Base-by-base conservation (phyloP, 116 monocot species). In the Thalassia testudinum region DNA sequence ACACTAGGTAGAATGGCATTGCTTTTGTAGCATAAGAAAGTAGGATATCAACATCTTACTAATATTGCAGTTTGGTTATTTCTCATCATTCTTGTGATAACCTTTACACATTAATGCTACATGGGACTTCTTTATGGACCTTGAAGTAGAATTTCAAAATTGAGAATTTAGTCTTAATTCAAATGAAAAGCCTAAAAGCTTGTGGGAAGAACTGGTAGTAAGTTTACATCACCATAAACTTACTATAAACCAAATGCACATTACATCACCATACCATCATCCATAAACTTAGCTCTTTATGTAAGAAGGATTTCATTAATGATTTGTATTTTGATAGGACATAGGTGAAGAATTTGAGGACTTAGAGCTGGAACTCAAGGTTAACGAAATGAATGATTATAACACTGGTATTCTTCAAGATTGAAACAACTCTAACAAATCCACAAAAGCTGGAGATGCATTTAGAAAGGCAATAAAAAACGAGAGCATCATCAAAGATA, bases 301-400 rank as follows among this genome's bases (percentile, higher is more conserved):
- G n/a, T n/a, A n/a, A n/a, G n/a, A n/a, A n/a, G n/a, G n/a, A n/a
- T n/a, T n/a, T n/a, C n/a, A n/a, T n/a, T n/a, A 40, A 40, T 8
- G 11, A 40, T 50, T 50, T 50, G 20, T 20, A 7, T 47, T 15
- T 55, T 20, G n/a, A 50, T 68, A 97, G 95, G 95, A 81, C n/a
- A 97, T 97, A 55, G 97, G 97, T 17, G 89, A 89, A 53, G 97
- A 97, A 58, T 85, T 97, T 73, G 97, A n/a, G n/a, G n/a, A n/a
- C n/a, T n/a, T n/a, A n/a, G n/a, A n/a, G n/a, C n/a, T 97, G 29
- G 97, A 89, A 37, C 89, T 89, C 68, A 62, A 89, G 56, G 89
- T 89, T 61, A 97, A 97, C 67, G 97, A 89, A 65, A 76, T 97
- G 6, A 89, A 82, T 54, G 71, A 79, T 37, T 61, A 49, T 53